Evolutionary conservation across 169 alveolate genomes (phyloP), one percentile per base, ranked within the genome.

Genomic region (Plasmodium coatneyi): DNA sequence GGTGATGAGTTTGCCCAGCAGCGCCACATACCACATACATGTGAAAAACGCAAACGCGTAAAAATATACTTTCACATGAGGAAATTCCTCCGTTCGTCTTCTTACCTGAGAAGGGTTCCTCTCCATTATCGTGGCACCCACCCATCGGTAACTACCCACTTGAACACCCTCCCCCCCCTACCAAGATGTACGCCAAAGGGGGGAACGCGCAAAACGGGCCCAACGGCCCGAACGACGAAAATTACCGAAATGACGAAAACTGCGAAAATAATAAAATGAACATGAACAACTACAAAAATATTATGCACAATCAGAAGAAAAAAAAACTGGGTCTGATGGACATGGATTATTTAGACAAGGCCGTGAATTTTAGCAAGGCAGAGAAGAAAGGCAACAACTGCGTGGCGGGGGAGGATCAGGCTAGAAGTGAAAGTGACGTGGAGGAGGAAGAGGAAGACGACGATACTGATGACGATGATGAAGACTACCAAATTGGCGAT

Each of bases 221-320:
- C n/a, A 19, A 25, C 36, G 34, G 76, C 41, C 41, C 30, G 3
- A 66, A 66, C 1, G 76, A 66, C 41, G 76, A 66, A 28, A 66
- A 66, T 25, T 66, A 25, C n/a, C 36, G 36, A 66, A 66, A 66
- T 66, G 76, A 84, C 12, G 80, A 86, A n/a, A 72, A 86, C 41
- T 82, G 80, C n/a, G 71, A 86, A 54, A 86, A 86, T 52, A 86
- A 86, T 36, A 86, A 46, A 76, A 76, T 86, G 71, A 32, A 86
- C 28, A 34, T 78, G 5, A 52, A 86, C 36, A 86, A 52, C 16
- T 86, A 86, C 80, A 86, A 86, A 78, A 86, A 86, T 22, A 86
- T 86, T 1, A 9, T 86, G 52, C 86, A 86, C 46, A 86, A 86
- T 76, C 78, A 72, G 66, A 86, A 86, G 56, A 86, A 78, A 22